phyloP scores from a whole-genome alignment of 805 yeast species.

The Pichia eremophila region DNA sequence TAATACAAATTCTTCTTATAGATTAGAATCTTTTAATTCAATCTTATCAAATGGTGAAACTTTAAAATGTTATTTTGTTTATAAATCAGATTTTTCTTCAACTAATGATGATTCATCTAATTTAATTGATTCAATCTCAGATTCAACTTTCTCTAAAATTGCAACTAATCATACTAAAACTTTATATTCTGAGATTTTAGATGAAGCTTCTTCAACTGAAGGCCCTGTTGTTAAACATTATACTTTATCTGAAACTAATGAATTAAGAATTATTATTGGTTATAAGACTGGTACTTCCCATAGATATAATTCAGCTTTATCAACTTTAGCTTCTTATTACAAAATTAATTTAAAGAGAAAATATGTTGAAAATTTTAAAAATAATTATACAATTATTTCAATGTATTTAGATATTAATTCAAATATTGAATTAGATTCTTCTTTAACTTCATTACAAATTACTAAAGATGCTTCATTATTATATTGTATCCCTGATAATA shows the following conservation, averaged over 20 bases:
- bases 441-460: conserved; percentile 72
- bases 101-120: conserved; percentile 9
- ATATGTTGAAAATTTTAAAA: conserved; percentile 88
- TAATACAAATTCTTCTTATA: conserved; percentile 35
- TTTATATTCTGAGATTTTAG: conserved; percentile 64
- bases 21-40: conserved; percentile 75
- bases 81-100: conserved; percentile 41
- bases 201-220: conserved; percentile 58
- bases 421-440: conserved; percentile 27
- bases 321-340: conserved; percentile 82
- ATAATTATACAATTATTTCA: conserved; percentile 80
- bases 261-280: conserved; percentile 82
- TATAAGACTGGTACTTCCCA: conserved; percentile 78
- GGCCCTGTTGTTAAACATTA: conserved; percentile 92
- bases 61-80: conserved; percentile 66
- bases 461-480: conserved; percentile 89
- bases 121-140: conserved; percentile 57
- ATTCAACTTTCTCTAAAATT: conserved; percentile 64
- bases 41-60: conserved; percentile 41
- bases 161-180: conserved; percentile 73
- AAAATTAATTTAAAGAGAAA: conserved; percentile 77
- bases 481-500: conserved; percentile 83
- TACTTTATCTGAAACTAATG: conserved; percentile 70
- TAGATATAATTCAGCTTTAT: conserved; percentile 77
- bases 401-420: conserved; percentile 68